phyloP scores from a whole-genome alignment of 257 asterid species.

The Agastache rugosa region DNA sequence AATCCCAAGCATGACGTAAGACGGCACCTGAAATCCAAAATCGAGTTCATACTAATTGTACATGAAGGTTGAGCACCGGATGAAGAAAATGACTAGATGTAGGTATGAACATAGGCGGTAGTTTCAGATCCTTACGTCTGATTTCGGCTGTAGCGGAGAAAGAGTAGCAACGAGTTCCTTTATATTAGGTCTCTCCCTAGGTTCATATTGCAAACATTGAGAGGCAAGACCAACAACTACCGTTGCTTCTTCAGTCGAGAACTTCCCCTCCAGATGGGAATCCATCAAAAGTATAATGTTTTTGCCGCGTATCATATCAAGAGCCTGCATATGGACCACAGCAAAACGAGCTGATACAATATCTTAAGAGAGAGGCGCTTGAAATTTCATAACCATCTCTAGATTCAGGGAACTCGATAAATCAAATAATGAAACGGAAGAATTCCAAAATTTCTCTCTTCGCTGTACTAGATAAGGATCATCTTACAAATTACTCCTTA shows the following conservation, averaged over 20 bases:
- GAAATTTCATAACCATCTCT: neutral
- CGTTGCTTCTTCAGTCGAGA: conserved; percentile 86
- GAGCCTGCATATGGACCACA: conserved; percentile 60
- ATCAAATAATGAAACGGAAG: neutral
- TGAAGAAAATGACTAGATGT: neutral
- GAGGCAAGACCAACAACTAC: conserved; percentile 86
- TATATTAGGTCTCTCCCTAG: conserved; percentile 82
- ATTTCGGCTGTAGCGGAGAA: conserved; percentile 74
- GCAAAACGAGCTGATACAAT: conserved; percentile 3
- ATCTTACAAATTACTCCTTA: neutral
- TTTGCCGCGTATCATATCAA: conserved; percentile 90
- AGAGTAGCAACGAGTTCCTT: conserved; percentile 73
- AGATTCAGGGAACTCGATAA: neutral
- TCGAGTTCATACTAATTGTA: neutral
- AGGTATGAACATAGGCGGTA: neutral
- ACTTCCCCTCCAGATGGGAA: conserved; percentile 91
- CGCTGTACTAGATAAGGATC: neutral
- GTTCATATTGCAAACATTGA: conserved; percentile 84
- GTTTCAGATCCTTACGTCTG: conserved; percentile 58
- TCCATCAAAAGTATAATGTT: conserved; percentile 84
- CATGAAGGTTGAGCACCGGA: neutral
- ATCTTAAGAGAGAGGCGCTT: neutral
- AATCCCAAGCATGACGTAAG: conserved; percentile 60
- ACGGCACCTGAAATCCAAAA: conserved; percentile 51
- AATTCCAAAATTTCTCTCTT: conserved; percentile 5